Conservation (phyloP, 2,329 filamentous ascomycete genomes). For the Ascochyta pisi region DNA sequence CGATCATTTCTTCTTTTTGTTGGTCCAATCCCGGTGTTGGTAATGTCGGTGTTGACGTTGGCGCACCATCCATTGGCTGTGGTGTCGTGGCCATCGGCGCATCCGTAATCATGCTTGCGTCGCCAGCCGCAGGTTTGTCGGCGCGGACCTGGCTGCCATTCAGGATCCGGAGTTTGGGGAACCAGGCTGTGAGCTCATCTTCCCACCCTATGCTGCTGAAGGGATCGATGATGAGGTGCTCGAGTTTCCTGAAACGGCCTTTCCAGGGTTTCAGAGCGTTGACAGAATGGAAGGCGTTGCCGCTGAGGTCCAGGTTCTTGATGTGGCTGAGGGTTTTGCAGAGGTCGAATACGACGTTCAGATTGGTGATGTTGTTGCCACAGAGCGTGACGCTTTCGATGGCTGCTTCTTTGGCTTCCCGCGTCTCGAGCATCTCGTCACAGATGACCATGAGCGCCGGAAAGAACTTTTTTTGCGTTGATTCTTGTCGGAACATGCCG, state of each 20-base stretch:
- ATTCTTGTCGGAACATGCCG: slow-evolving; percentile 75
- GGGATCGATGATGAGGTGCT: slow-evolving; percentile 75
- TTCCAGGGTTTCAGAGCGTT: slow-evolving; percentile 77
- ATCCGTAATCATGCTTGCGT: slow-evolving; percentile 34
- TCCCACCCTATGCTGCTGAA: slow-evolving; percentile 61
- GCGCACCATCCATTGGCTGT: slow-evolving; percentile 47
- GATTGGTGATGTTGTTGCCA: slow-evolving; percentile 77
- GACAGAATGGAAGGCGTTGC: slow-evolving; percentile 76
- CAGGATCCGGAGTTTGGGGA: slow-evolving; percentile 77
- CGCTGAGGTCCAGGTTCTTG: slow-evolving; percentile 86
- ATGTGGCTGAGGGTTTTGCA: slow-evolving; percentile 83
- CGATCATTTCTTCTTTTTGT: slow-evolving; percentile 71
- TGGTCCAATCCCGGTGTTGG: slow-evolving; percentile 15
- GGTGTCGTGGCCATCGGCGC: slow-evolving; percentile 51
- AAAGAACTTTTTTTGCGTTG: slow-evolving; percentile 85
- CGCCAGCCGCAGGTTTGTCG: slow-evolving; percentile 57
- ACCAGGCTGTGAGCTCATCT: slow-evolving; percentile 78
- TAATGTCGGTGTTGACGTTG: slow-evolving; percentile 41
- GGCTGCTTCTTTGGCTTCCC: slow-evolving; percentile 75
- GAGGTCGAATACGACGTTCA: slow-evolving; percentile 75
- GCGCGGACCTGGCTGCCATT: slow-evolving; percentile 78
- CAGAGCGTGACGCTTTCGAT: slow-evolving; percentile 84
- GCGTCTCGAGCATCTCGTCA: slow-evolving; percentile 75
- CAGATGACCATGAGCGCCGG: slow-evolving; percentile 89
- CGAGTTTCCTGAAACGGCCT: slow-evolving; percentile 76